Conservation (phyloP, 345 rosid species). For the Syzygium oleosum region DNA sequence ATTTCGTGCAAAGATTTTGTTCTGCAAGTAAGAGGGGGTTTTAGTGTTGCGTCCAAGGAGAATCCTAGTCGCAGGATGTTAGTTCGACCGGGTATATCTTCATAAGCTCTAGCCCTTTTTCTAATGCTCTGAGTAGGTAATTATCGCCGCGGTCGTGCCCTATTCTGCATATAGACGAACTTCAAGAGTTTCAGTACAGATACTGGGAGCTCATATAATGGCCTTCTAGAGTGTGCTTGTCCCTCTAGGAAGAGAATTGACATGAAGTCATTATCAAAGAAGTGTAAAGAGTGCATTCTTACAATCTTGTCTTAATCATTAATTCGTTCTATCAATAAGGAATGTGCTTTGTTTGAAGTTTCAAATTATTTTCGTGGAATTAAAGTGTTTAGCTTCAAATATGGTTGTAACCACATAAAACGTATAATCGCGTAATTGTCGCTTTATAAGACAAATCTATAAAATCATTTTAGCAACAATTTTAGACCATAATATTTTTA, state of each 20-base stretch:
- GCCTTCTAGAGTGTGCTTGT: background rate
- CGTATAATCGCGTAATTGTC: background rate
- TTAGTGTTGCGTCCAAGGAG: background rate
- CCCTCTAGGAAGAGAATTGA: background rate
- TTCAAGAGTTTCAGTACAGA: background rate
- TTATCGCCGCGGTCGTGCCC: fast-evolving
- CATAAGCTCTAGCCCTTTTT: background rate
- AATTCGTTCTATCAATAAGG: background rate
- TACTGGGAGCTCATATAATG: background rate
- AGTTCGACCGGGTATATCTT: background rate
- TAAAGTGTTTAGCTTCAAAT: background rate
- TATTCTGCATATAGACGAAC: background rate
- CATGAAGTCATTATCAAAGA: background rate
- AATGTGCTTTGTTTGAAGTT: background rate
- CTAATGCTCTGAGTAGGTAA: background rate
- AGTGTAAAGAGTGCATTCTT: background rate
- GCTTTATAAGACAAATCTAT: background rate
- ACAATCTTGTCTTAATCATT: background rate
- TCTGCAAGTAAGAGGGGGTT: background rate
- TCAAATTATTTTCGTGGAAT: background rate
- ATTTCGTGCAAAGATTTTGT: background rate
- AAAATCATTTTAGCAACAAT: background rate
- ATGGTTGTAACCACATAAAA: background rate
- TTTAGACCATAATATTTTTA: background rate
- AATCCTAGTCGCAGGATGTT: background rate